Base-by-base conservation (phyloP, 1,284 basidiomycete genomes). In the Exobasidium rhododendri region DNA sequence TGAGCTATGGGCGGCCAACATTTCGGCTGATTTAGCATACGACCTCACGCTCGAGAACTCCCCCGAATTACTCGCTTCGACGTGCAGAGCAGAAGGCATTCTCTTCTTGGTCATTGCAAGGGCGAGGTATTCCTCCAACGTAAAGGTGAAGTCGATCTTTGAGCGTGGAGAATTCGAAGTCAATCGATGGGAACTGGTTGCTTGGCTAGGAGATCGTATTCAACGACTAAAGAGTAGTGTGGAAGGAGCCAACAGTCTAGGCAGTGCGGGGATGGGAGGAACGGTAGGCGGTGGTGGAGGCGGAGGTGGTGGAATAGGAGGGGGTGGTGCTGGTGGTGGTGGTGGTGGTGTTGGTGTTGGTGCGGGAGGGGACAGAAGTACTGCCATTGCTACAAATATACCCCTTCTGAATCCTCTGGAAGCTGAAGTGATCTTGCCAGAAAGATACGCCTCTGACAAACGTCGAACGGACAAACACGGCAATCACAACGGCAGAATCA, bases 1-100 rank as follows among this genome's bases (percentile, higher is more conserved):
- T 2, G 84, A 88, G 65, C 82, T 93, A 26, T 93, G 91, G 91
- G 84, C 86, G 66, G 84, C 90, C 70, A 86, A 85, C 56, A 91
- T 93, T 74, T 89, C 89, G 66, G 88, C 90, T 0, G 91, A 93
- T 80, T 81, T 93, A 64, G 91, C 92, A 86, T 92, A 92, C 72
- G 83, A 84, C 59, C 61, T 69, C 28, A 64, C 69, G 1, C 69
- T 67, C 0, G 67, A 67, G 61, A 71, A 75, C 26, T 70, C 71
- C 29, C 73, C 74, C 20, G 75, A 75, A 47, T 45, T 63, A 1
- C 70, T 73, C 0, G 71, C 73, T 11, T 65, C 72, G 0, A 75
- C 70, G 6, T 78, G 78, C 61, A 67, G 73, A n/a, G 69, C 73
- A 1, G 76, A 80, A 51, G 78, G 78, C 13, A 78, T 80, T 31